Conservation (phyloP, 163 green algal species). For the Coccomyxa subellipsoidea region DNA sequence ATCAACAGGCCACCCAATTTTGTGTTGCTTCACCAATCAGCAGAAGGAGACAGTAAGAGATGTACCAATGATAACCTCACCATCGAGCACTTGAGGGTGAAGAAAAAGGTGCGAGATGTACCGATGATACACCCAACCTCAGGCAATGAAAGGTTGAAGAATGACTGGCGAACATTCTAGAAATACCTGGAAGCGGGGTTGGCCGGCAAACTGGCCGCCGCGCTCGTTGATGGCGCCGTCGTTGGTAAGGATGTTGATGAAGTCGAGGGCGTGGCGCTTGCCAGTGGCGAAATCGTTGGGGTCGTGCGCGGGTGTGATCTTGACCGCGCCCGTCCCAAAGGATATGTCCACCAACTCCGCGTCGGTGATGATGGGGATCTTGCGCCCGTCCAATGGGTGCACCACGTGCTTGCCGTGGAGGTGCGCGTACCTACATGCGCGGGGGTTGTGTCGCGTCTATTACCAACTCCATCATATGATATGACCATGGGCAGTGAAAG, state of each 20-base stretch:
- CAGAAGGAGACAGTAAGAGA: too few species aligned
- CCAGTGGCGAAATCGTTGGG: slow-evolving; percentile 95
- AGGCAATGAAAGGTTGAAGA: too few species aligned
- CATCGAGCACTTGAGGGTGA: too few species aligned
- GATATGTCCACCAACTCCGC: slow-evolving; percentile 94
- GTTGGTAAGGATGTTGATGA: slow-evolving; percentile 96
- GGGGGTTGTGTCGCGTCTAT: too few species aligned
- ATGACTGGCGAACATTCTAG: too few species aligned
- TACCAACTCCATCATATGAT: too few species aligned
- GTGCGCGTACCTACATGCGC: slow-evolving; percentile 64
- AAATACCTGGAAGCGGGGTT: slow-evolving; percentile 85
- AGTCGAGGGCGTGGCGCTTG: slow-evolving; percentile 93
- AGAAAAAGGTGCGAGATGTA: too few species aligned
- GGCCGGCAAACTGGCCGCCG: slow-evolving; percentile 79
- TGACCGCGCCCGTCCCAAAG: slow-evolving; percentile 89
- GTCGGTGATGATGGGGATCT: slow-evolving; percentile 93
- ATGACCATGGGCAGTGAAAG: too few species aligned
- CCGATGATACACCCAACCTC: too few species aligned
- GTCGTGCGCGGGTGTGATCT: slow-evolving; percentile 98
- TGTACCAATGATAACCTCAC: too few species aligned
- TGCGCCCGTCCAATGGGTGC: slow-evolving; percentile 85
- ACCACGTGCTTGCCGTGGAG: slow-evolving; percentile 82
- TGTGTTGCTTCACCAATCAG: too few species aligned
- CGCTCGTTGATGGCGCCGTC: slow-evolving; percentile 86
- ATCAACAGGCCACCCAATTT: too few species aligned